These are phyloP conservation scores for Kwoniella heveanensis DNA, from an alignment of 768 basidiomycete genomes.

Conservation along the genomic window DNA sequence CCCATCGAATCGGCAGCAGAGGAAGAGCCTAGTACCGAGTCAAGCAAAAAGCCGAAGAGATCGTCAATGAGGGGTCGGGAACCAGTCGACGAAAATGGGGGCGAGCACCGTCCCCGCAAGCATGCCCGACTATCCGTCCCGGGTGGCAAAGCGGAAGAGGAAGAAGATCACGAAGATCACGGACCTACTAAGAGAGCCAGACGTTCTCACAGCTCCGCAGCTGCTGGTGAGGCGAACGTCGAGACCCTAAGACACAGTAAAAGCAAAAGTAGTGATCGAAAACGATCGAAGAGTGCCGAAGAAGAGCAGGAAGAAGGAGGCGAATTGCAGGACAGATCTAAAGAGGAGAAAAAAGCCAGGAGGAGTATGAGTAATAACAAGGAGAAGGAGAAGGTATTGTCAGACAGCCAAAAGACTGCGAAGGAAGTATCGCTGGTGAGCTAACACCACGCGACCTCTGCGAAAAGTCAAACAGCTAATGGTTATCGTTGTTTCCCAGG, in stretches of 20 bases:
- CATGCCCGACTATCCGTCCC: background rate
- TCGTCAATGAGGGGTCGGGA: background rate
- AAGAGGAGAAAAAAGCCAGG: background rate
- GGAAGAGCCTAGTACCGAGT: background rate
- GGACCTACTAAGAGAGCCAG: background rate
- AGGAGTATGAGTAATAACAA: constrained; percentile 1
- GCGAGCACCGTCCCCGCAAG: background rate
- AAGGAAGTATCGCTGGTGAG: constrained; percentile 1
- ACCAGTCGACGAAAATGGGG: background rate
- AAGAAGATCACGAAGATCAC: background rate
- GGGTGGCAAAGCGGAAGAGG: background rate
- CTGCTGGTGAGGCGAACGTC: background rate
- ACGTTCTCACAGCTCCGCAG: background rate
- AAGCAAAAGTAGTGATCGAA: background rate
- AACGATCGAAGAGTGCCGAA: background rate
- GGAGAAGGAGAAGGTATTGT: background rate
- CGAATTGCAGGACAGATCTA: background rate
- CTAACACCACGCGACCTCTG: too few relatives aligned
- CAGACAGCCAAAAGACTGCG: background rate
- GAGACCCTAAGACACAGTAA: background rate
- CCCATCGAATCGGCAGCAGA: background rate
- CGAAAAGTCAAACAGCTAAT: too few relatives aligned
- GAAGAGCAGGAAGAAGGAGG: constrained; percentile 1
- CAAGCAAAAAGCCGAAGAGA: background rate
- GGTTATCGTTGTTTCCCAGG: too few relatives aligned